Conservation (phyloP, 108 stramenopile species). For the Epithemia pelagica region DNA sequence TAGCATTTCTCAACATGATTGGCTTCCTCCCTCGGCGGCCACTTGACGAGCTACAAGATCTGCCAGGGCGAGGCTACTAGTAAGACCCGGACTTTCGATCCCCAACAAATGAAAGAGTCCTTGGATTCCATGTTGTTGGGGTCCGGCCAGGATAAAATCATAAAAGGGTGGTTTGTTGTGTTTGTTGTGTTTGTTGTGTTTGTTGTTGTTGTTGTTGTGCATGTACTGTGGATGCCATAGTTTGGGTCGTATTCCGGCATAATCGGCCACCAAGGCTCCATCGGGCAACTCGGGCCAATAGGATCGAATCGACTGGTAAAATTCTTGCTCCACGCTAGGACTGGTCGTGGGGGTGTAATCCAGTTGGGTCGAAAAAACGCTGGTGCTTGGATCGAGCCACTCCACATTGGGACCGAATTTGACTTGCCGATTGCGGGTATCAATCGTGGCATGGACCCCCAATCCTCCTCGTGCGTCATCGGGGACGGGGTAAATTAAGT, state of each 20-base stretch:
- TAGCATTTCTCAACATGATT: no score
- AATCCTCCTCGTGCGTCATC: constrained; percentile 59
- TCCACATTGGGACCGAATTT: constrained; percentile 85
- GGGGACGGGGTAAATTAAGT: constrained; percentile 78
- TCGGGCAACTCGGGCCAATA: constrained; percentile 70
- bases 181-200: constrained; percentile 2
- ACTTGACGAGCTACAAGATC: constrained; percentile 28
- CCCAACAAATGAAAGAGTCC: constrained; percentile 72
- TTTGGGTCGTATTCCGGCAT: constrained; percentile 80
- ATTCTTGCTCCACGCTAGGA: constrained; percentile 36
- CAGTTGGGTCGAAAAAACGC: background rate
- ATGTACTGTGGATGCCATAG: constrained; percentile 50
- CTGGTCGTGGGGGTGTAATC: constrained; percentile 31
- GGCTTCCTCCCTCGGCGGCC: background rate
- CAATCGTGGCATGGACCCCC: constrained; percentile 83
- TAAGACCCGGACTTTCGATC: constrained; percentile 85
- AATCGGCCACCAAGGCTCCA: constrained; percentile 52
- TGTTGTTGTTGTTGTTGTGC: background rate
- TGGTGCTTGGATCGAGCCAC: constrained; percentile 43
- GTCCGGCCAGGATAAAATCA: constrained; percentile 62
- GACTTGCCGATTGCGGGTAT: constrained; percentile 39
- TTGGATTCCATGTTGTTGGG: constrained; percentile 47
- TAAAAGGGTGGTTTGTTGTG: background rate
- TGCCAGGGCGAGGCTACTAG: constrained; percentile 69
- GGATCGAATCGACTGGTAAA: constrained; percentile 57